phyloP scores from a whole-genome alignment of 2,329 filamentous ascomycete species.

The Periconia sp. region DNA sequence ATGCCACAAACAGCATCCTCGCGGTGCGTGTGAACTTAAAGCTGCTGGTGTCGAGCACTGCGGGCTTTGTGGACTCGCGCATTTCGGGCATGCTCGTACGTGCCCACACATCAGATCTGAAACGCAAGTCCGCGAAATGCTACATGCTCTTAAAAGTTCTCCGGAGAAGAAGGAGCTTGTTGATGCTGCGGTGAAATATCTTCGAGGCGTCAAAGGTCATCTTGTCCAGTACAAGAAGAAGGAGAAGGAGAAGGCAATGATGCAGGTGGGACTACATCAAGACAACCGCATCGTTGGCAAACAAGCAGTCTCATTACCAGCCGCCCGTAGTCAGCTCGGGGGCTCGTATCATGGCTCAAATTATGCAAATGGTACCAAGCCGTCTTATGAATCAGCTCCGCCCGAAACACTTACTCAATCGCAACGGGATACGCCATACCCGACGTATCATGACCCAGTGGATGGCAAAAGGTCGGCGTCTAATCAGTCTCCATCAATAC shows the following conservation, averaged over 20 bases:
- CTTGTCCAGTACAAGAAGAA: constrained; percentile 60
- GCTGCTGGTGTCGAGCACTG: constrained; percentile 66
- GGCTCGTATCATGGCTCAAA: no score
- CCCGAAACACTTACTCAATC: no score
- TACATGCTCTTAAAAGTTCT: constrained; percentile 66
- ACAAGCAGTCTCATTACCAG: no score
- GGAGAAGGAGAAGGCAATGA: constrained; percentile 36
- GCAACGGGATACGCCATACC: no score
- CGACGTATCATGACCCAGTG: no score
- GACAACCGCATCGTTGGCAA: no score
- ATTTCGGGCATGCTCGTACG: constrained; percentile 60
- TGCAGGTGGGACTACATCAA: neutral
- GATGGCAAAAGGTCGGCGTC: no score
- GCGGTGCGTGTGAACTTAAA: constrained; percentile 68
- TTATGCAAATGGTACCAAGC: no score
- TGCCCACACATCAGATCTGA: constrained; percentile 70
- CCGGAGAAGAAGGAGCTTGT: constrained; percentile 62
- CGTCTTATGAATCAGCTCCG: no score
- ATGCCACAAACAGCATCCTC: constrained; percentile 60
- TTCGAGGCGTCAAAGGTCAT: constrained; percentile 62
- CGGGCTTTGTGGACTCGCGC: constrained; percentile 68
- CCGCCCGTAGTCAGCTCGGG: no score
- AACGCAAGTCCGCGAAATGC: constrained; percentile 67
- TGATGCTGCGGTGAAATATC: constrained; percentile 61
- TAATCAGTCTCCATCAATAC: no score